These are phyloP conservation scores for Colletotrichum graminicola DNA, from an alignment of 2,329 filamentous ascomycete genomes.

Conservation along the genomic window DNA sequence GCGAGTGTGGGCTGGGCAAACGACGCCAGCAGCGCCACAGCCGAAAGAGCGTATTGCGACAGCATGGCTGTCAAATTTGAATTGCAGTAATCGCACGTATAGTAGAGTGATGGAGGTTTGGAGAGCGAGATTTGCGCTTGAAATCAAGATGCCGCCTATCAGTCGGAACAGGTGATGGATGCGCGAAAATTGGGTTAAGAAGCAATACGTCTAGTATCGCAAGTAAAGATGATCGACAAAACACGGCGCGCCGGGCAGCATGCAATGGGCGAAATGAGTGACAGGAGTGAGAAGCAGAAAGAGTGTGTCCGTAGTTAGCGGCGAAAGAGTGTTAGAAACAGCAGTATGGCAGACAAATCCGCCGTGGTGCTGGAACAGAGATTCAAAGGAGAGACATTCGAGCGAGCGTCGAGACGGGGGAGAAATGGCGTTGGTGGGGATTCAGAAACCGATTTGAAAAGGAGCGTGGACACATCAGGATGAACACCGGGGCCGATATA, in stretches of 20 bases:
- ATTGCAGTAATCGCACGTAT: neutral
- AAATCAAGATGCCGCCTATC: neutral
- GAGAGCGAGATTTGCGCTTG: neutral
- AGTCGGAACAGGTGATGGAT: neutral
- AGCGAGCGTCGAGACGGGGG: neutral
- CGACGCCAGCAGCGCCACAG: conserved; percentile 56
- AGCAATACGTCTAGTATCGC: conserved; percentile 33
- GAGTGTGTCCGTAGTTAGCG: conserved; percentile 11
- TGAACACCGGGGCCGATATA: neutral
- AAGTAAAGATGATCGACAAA: neutral
- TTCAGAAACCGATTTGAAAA: conserved; percentile 24
- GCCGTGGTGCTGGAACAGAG: conserved; percentile 13
- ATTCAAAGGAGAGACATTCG: conserved; percentile 14
- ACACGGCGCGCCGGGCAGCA: conserved; percentile 22
- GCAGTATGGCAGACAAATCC: conserved; percentile 19
- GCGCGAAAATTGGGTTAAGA: neutral
- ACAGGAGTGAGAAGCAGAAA: conserved; percentile 21
- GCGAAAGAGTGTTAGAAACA: conserved; percentile 4
- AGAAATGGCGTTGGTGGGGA: conserved; percentile 31
- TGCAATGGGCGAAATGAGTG: conserved; percentile 25
- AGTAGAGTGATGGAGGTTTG: neutral
- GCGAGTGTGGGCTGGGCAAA: conserved; percentile 66
- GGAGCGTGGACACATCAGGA: conserved; percentile 21
- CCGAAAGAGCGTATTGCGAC: conserved; percentile 48
- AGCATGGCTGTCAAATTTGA: conserved; percentile 44